Conservation (phyloP, 2,329 filamentous ascomycete genomes). For the Coniosporium tulheliwenetii region DNA sequence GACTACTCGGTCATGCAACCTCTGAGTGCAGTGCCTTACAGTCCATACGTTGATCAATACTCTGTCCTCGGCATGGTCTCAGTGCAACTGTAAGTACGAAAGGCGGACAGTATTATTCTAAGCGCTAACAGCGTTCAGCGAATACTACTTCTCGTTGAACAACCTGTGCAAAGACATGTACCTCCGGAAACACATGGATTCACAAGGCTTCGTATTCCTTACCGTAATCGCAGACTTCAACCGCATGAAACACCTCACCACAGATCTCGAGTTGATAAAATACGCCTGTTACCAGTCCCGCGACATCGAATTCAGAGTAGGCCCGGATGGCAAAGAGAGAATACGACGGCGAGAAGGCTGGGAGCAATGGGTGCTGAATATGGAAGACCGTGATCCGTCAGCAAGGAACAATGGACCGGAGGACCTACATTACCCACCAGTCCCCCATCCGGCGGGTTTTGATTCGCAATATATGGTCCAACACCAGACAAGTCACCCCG, state of each 20-base stretch:
- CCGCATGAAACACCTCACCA: constrained; percentile 58
- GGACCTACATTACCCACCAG: constrained; percentile 23
- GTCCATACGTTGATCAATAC: constrained; percentile 41
- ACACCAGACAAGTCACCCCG: neutral
- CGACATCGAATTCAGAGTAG: constrained; percentile 57
- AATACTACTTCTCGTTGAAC: constrained; percentile 95
- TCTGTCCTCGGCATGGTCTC: constrained; percentile 41
- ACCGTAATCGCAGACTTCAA: constrained; percentile 73
- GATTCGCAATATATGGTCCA: constrained; percentile 9
- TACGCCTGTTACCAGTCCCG: constrained; percentile 57
- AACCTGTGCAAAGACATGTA: constrained; percentile 90
- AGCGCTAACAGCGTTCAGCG: constrained; percentile 36
- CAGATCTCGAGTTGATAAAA: constrained; percentile 58
- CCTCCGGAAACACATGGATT: constrained; percentile 83
- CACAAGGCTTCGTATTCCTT: constrained; percentile 77
- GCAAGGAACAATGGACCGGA: constrained; percentile 61
- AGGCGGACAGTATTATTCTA: neutral
- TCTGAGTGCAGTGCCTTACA: constrained; percentile 43
- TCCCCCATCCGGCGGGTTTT: constrained; percentile 20
- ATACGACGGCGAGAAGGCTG: constrained; percentile 62
- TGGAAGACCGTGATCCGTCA: constrained; percentile 53
- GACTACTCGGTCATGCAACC: constrained; percentile 39
- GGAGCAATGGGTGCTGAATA: constrained; percentile 62
- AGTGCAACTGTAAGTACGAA: constrained; percentile 38
- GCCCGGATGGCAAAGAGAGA: constrained; percentile 64